Evolutionary conservation across 345 rosid species (phyloP).

Genomic region (Salix exigua): DNA sequence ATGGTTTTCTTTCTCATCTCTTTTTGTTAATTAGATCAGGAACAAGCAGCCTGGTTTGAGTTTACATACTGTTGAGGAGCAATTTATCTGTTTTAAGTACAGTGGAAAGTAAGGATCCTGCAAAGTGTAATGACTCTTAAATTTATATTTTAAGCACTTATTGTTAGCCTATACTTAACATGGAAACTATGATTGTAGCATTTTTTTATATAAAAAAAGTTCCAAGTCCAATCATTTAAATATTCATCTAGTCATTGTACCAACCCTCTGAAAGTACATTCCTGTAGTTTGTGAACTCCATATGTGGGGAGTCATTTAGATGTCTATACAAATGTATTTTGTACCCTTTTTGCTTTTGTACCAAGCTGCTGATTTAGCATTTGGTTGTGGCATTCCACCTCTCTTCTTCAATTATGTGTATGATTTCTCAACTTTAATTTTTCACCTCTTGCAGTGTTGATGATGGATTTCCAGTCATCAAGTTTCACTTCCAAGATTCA

Average conservation of each 20-base stretch:
- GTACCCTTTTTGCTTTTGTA: not conserved
- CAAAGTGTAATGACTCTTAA: slow-evolving; percentile 11
- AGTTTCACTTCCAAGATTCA: slow-evolving; percentile 57
- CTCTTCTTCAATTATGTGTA: not conserved
- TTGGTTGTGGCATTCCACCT: not conserved
- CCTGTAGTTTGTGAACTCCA: not conserved
- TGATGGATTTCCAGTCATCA: slow-evolving; percentile 62
- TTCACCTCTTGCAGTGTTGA: slow-evolving; percentile 49
- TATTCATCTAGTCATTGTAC: not conserved
- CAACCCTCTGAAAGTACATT: not conserved
- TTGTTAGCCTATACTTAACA: not conserved
- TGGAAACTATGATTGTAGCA: not conserved
- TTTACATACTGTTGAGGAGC: slow-evolving; percentile 50
- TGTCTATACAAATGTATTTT: not conserved
- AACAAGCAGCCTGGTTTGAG: slow-evolving; percentile 48
- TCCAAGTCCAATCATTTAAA: not conserved
- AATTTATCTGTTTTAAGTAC: slow-evolving; percentile 62
- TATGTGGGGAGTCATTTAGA: not conserved
- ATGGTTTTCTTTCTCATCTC: not conserved
- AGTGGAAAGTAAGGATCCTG: slow-evolving; percentile 45
- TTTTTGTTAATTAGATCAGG: slow-evolving; percentile 43
- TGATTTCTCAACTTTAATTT: slow-evolving; percentile 5
- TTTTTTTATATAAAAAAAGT: not conserved
- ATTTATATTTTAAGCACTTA: not conserved
- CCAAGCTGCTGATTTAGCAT: not conserved